These are phyloP conservation scores for Leucocoprinus leucothites DNA, from an alignment of 768 basidiomycete species.

Conservation along the genomic window DNA sequence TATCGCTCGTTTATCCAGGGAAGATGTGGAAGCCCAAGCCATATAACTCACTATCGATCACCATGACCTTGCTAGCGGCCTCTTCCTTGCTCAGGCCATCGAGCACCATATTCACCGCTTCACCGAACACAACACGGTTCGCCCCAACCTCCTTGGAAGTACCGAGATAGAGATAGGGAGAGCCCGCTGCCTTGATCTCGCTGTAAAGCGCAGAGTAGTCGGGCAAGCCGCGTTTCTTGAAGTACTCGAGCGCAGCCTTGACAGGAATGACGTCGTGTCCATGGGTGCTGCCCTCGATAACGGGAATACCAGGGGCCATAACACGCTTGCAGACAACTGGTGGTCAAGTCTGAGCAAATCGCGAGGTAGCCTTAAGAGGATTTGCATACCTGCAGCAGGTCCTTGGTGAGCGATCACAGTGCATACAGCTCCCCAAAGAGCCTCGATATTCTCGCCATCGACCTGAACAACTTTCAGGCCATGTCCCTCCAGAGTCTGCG, in stretches of 20 bases:
- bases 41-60: constrained; percentile 71
- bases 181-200: constrained; percentile 56
- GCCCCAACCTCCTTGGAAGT: constrained; percentile 74
- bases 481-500: constrained; percentile 75
- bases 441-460: constrained; percentile 78
- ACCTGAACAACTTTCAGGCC: constrained; percentile 74
- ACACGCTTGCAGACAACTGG: constrained; percentile 65
- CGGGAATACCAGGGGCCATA: constrained; percentile 69
- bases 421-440: constrained; percentile 66
- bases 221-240: constrained; percentile 59
- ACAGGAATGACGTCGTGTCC: constrained; percentile 87
- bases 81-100: constrained; percentile 76
- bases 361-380: not conserved
- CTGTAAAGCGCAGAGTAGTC: constrained; percentile 52
- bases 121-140: constrained; percentile 81
- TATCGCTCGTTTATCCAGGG: constrained; percentile 21
- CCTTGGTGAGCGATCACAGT: constrained; percentile 59
- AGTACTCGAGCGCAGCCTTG: constrained; percentile 75
- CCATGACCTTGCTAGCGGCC: constrained; percentile 76
- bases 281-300: constrained; percentile 75
- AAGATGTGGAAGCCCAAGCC: not conserved
- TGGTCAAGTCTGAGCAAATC: not conserved
- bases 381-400: constrained; percentile 65
- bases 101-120: constrained; percentile 77
- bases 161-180: constrained; percentile 64